Evolutionary conservation across 2,329 filamentous ascomycete species (phyloP), one percentile per base, ranked within the genome.

Genomic region (Dactylellina leptospora): DNA sequence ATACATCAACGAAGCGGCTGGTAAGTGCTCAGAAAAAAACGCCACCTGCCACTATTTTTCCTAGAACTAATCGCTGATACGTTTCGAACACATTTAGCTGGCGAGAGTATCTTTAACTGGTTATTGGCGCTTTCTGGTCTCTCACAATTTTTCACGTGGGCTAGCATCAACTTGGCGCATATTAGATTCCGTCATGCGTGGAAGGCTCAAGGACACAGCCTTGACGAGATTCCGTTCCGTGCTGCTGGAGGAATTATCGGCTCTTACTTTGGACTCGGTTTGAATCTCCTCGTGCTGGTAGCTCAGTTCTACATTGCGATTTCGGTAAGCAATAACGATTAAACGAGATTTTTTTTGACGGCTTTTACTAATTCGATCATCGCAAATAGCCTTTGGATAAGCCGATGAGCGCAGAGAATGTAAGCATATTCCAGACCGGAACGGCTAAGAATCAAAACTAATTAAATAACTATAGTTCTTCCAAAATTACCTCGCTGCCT

Each of bases 101-200:
- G 86, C 30, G 77, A 79, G 2, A 78, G 80, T 0, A 83, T 88
- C 10, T 89, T 89, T 80, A 82, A 81, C 76, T 90, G 87, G 87
- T 83, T 90, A 59, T 82, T 91, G 40, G 85, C 90, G 0, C 84
- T 93, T 18, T 90, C 88, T 0, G 90, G 89, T 59, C 85, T 92
- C 6, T 86, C 87, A 1, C 88, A 86, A 72, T 86, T 93, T 78
- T 90, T 92, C 80, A 89, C 89, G 27, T 93, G 90, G 90, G 87
- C 85, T 44, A 88, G 83, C 68, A 86, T 88, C 77, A 88, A 86
- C 78, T 79, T 86, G 1, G 83, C 86, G 0, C 86, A 88, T 77
- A 88, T 89, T 77, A 85, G 86, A 45, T 89, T 89, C 84, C 85
- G 87, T 63, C 79, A 83, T 47, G 86, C 82, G 10, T 89, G 87